These are phyloP conservation scores for Aechmea fasciata DNA, from an alignment of 176 grass and related monocot species.

Conservation along the genomic window DNA sequence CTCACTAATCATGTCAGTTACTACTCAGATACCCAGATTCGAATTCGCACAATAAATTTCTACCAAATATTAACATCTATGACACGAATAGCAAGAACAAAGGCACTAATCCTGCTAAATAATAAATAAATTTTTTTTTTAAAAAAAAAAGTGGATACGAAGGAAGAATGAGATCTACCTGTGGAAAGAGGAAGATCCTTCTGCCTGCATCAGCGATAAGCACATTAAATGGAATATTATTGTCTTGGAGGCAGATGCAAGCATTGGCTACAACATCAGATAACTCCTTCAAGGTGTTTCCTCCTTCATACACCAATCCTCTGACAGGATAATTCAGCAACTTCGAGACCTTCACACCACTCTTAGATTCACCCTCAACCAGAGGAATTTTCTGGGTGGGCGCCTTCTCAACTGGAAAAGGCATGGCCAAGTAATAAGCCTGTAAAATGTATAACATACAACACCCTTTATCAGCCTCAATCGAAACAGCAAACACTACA, in stretches of 20 bases:
- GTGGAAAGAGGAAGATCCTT: constrained; percentile 76
- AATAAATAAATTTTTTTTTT: too few relatives aligned
- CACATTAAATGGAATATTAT: constrained; percentile 88
- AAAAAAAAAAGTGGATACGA: not conserved
- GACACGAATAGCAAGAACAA: too few relatives aligned
- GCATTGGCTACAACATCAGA: constrained; percentile 60
- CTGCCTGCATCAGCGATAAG: constrained; percentile 70
- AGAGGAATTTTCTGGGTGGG: constrained; percentile 55
- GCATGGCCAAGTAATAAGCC: constrained; percentile 73
- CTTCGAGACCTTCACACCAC: constrained; percentile 59
- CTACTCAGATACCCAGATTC: not conserved
- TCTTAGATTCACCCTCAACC: constrained; percentile 27
- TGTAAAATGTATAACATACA: constrained; percentile 12
- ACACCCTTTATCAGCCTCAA: not conserved
- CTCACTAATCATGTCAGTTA: not conserved
- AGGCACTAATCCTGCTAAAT: too few relatives aligned
- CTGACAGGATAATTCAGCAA: constrained; percentile 89
- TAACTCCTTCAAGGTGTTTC: constrained; percentile 52
- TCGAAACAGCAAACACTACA: not conserved
- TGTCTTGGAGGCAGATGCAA: constrained; percentile 87
- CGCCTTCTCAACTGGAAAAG: constrained; percentile 95
- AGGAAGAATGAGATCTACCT: constrained; percentile 32
- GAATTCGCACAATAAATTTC: not conserved
- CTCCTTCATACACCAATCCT: constrained; percentile 76
- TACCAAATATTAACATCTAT: not conserved